Conservation (phyloP, 352 stramenopile species). For the Peronospora destructor region DNA sequence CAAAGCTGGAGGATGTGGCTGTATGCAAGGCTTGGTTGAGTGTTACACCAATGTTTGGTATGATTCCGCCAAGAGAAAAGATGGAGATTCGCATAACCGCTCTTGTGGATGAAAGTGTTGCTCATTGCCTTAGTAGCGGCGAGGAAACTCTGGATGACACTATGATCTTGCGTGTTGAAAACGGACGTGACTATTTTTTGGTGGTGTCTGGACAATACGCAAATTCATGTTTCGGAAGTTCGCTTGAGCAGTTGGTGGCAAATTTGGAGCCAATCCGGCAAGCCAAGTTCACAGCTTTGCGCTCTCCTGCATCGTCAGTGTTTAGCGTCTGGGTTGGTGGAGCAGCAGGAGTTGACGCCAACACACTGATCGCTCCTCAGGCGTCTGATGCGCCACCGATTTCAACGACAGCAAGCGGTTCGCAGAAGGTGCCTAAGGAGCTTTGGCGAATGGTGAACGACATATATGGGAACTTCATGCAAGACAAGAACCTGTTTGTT, state of each 20-base stretch:
- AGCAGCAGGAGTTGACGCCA: slow-evolving; percentile 26
- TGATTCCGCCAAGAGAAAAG: slow-evolving; percentile 76
- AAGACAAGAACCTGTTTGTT: slow-evolving; percentile 79
- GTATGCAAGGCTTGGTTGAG: slow-evolving; percentile 92
- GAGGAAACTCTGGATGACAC: slow-evolving; percentile 93
- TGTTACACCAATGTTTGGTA: slow-evolving; percentile 83
- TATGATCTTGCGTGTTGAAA: slow-evolving; percentile 94
- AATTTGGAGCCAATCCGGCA: slow-evolving; percentile 84
- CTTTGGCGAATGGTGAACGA: slow-evolving; percentile 97
- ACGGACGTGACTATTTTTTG: slow-evolving; percentile 94
- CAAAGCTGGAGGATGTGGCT: slow-evolving; percentile 76
- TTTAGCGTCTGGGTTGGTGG: slow-evolving; percentile 42
- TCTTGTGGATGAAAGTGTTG: slow-evolving; percentile 85
- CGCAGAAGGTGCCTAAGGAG: slow-evolving; percentile 92
- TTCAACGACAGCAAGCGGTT: slow-evolving; percentile 12
- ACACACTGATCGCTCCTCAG: slow-evolving; percentile 20
- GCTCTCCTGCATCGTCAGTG: slow-evolving; percentile 27
- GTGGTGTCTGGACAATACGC: slow-evolving; percentile 90
- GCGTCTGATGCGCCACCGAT: slow-evolving; percentile 34
- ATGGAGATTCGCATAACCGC: slow-evolving; percentile 89
- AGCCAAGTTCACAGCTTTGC: slow-evolving; percentile 25
- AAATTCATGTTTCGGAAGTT: slow-evolving; percentile 92
- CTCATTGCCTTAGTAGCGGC: slow-evolving; percentile 84
- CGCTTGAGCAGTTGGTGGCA: slow-evolving; percentile 91
- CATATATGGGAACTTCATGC: slow-evolving; percentile 79